Evolutionary conservation across 2,329 filamentous ascomycete genomes (phyloP).

Genomic region (Metarhizium rileyi): DNA sequence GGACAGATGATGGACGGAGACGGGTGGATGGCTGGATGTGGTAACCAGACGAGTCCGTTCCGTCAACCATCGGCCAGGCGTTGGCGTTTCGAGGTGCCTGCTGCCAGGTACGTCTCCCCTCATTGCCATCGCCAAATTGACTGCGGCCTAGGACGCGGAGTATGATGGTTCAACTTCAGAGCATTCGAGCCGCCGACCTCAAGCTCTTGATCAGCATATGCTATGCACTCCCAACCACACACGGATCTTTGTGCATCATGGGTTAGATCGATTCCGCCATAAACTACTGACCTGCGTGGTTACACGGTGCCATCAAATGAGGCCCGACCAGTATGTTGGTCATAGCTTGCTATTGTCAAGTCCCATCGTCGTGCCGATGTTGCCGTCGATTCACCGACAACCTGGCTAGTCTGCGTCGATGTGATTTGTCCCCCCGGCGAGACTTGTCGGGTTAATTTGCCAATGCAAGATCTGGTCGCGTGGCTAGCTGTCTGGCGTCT

Average conservation of each 20-base stretch:
- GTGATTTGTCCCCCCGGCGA: background rate
- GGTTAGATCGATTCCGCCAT: no score
- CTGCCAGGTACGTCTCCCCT: background rate
- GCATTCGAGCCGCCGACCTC: no score
- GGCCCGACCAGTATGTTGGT: no score
- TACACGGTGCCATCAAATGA: no score
- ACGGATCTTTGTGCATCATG: no score
- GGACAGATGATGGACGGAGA: no score
- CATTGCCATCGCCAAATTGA: background rate
- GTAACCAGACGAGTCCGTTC: background rate
- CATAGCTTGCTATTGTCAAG: background rate
- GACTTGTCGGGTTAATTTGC: no score
- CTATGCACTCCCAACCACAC: no score
- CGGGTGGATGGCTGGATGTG: no score
- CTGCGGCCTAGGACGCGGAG: background rate
- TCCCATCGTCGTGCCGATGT: background rate
- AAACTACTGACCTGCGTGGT: no score
- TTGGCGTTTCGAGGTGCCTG: background rate
- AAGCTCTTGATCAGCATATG: background rate
- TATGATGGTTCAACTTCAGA: background rate
- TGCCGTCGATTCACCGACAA: background rate
- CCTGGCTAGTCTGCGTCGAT: background rate
- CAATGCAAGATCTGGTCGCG: no score
- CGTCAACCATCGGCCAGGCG: background rate
- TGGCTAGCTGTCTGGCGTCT: background rate